Base-by-base conservation (phyloP, 306 rosid genomes). In the Cucumis cinereus region DNA sequence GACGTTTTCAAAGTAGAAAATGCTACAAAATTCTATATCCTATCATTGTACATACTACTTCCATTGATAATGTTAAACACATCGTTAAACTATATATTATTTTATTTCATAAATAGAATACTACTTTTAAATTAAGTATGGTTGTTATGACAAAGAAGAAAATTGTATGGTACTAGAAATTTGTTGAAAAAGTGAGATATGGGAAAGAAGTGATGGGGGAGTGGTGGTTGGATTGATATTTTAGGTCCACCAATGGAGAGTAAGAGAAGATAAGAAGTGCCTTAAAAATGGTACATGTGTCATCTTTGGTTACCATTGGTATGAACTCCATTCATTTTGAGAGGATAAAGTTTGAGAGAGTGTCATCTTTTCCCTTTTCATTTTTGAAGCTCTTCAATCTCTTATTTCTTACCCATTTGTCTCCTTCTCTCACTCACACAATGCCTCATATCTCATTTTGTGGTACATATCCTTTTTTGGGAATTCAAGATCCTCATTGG, bases 331-430 rank as follows among this genome's bases (percentile, higher is more conserved):
- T 54, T 13, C 49, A 7, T 70, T 47, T 70, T 50, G 59, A 17
- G 76, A 50, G 76, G 76, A 72, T 72, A 72, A 26, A 71, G 75
- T 41, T 45, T 10, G n/a, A n/a, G n/a, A 45, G 50, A 43, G 49
- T 9, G 49, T 10, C 1, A 43, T 43, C 49, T 14, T 9, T 43
- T 10, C 10, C n/a, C n/a, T n/a, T n/a, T n/a, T n/a, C n/a, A n/a
- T 17, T 36, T 60, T 61, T 59, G 66, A 0, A 24, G 50, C 19
- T 68, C 41, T 30, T 3, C 55, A 68, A 69, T 69, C 76, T 71
- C 76, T 47, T 0, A 30, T 71, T 71, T 49, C 75, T 69, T 69
- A 43, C 57, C 75, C 75, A 68, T 68, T 63, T 36, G 0, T 23
- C 54, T 68, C 55, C 22, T 17, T 68, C 20, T 68, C 55, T 68